phyloP scores from a whole-genome alignment of 495 filamentous ascomycete genomes.

The Elaphomyces granulatus region DNA sequence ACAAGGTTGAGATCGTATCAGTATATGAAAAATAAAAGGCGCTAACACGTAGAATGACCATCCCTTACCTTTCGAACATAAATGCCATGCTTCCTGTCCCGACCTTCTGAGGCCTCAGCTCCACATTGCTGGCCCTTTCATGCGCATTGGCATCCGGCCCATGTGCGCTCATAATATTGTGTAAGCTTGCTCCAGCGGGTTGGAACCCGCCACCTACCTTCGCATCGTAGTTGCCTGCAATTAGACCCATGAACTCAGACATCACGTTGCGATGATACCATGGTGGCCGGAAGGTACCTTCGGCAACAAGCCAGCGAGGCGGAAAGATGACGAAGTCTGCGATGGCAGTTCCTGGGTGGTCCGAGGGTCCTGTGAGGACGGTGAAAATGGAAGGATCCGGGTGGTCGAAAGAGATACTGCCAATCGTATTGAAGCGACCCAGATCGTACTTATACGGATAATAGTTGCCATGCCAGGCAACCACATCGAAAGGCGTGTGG shows the following conservation, averaged over 20 bases:
- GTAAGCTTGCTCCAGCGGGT: conserved; percentile 45
- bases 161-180: conserved; percentile 51
- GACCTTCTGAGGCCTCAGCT: conserved; percentile 43
- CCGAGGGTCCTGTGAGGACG: conserved; percentile 49
- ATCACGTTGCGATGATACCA: conserved; percentile 59
- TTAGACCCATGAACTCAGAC: conserved; percentile 44
- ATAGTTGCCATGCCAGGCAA: conserved; percentile 64
- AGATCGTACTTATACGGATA: conserved; percentile 69
- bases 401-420: conserved; percentile 50
- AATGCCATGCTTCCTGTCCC: conserved; percentile 52
- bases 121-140: conserved; percentile 43
- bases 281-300: conserved; percentile 57
- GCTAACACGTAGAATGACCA: too few species aligned
- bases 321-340: conserved; percentile 64
- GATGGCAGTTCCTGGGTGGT: conserved; percentile 42
- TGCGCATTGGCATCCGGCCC: conserved; percentile 44
- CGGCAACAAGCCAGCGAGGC: conserved; percentile 52
- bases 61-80: conserved; percentile 46
- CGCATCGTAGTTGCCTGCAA: conserved; percentile 52
- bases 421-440: conserved; percentile 51
- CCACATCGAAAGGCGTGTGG: conserved; percentile 71
- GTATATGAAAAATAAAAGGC: neutral
- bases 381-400: conserved; percentile 59
- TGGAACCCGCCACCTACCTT: conserved; percentile 51
- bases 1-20: conserved; percentile 11